Percentiles rank a stretch among this genome's conserved stretches.
Evolutionary conservation across 495 filamentous ascomycete species (phyloP).

Genomic region (Aspergillus sparsus): DNA sequence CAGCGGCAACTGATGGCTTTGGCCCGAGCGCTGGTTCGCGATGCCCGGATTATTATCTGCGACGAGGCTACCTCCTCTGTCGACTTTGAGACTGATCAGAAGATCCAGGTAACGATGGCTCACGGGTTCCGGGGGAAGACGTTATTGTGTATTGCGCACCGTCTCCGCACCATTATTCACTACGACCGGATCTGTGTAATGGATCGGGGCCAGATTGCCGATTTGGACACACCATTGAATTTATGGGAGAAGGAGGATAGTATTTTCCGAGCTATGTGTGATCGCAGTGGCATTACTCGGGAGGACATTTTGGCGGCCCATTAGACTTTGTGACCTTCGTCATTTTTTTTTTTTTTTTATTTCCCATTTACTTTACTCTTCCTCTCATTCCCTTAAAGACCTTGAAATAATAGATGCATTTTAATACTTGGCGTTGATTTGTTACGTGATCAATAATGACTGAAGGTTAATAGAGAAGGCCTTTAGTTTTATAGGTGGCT

Average conservation of each 20-base stretch:
- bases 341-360: too few species aligned
- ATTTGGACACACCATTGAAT: constrained; percentile 73
- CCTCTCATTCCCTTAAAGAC: too few species aligned
- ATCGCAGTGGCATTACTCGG: constrained; percentile 75
- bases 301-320: constrained; percentile 56
- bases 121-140: constrained; percentile 86
- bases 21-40: constrained; percentile 82
- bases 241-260: constrained; percentile 69
- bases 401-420: too few species aligned
- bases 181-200: constrained; percentile 97
- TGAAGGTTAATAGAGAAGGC: too few species aligned
- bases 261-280: constrained; percentile 91
- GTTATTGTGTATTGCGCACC: constrained; percentile 91
- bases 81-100: constrained; percentile 94
- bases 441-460: too few species aligned
- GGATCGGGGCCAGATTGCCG: constrained; percentile 83
- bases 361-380: too few species aligned
- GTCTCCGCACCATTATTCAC: constrained; percentile 85
- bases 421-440: too few species aligned
- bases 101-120: constrained; percentile 90
- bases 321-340: too few species aligned
- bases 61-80: constrained; percentile 93
- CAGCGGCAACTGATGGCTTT: constrained; percentile 96
- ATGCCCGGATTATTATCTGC: constrained; percentile 88
- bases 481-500: too few species aligned